phyloP scores from a whole-genome alignment of 73 alveolate species.

The Breviolum minutum region DNA sequence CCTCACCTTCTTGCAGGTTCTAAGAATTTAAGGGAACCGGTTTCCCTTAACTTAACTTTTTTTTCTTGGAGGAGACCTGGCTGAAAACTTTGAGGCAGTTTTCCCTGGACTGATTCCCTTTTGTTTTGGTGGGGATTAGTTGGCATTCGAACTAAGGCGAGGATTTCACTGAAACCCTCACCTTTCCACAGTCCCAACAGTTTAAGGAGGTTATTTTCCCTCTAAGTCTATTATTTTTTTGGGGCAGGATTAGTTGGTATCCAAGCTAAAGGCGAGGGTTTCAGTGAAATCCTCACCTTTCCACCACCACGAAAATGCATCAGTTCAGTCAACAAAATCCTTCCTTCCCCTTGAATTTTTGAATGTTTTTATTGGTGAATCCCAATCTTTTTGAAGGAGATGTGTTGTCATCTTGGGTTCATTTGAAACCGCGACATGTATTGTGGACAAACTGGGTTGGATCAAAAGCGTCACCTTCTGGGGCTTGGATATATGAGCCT shows the following conservation, averaged over 20 bases:
- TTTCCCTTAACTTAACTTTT: neutral
- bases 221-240: neutral
- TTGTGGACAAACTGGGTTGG: no score
- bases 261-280: neutral
- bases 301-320: no score
- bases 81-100: no score
- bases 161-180: constrained; percentile 10
- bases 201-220: neutral
- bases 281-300: neutral
- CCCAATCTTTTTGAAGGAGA: no score
- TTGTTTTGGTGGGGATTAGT: no score
- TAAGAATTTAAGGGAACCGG: neutral
- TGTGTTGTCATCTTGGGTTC: no score
- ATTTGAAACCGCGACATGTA: neutral
- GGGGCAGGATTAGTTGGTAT: neutral
- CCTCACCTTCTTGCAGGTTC: neutral
- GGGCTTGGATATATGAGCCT: neutral
- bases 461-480: neutral
- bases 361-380: neutral
- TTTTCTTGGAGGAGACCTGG: neutral
- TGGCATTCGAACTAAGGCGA: neutral
- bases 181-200: neutral
- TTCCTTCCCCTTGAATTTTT: neutral
- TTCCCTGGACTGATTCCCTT: no score
- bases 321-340: neutral